Percentiles rank a stretch among this genome's conserved stretches.
phyloP scores from a whole-genome alignment of 139 green algal species.

The Coccomyxa sp. region DNA sequence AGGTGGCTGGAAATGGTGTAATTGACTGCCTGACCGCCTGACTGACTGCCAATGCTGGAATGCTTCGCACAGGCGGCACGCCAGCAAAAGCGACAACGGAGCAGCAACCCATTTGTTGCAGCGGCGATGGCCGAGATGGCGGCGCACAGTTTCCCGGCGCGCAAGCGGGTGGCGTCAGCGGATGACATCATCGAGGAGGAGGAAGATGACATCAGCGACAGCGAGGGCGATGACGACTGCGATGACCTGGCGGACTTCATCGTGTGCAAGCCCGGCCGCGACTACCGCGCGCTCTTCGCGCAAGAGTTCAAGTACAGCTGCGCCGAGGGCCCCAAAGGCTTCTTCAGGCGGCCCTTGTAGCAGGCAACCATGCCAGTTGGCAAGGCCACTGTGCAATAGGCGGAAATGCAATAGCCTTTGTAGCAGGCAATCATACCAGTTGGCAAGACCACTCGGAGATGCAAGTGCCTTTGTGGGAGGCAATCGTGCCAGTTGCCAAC shows the following conservation, averaged over 20 bases:
- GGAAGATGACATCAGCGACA: slow-evolving; percentile 30
- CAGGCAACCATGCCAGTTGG: too few relatives aligned
- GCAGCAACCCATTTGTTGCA: background rate
- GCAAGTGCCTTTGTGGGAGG: background rate
- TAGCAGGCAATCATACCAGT: background rate
- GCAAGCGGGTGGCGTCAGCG: background rate
- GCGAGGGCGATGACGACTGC: slow-evolving; percentile 5
- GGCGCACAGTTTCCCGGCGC: background rate
- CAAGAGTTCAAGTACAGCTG: slow-evolving; percentile 17
- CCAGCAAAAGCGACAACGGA: background rate
- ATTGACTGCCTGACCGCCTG: too few relatives aligned
- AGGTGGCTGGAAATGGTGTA: too few relatives aligned
- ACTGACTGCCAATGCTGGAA: too few relatives aligned
- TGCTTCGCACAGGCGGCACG: background rate
- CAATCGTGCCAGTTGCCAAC: too few relatives aligned
- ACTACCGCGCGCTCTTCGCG: slow-evolving; percentile 29
- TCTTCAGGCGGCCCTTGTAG: background rate
- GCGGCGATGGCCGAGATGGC: background rate
- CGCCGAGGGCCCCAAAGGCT: background rate
- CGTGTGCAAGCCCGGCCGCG: slow-evolving; percentile 45
- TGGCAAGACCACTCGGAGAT: too few relatives aligned
- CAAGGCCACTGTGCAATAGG: too few relatives aligned
- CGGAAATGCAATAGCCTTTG: too few relatives aligned
- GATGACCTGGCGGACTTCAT: slow-evolving; percentile 58
- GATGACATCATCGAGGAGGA: slow-evolving; percentile 1